phyloP scores from a whole-genome alignment of 2,329 filamentous ascomycete genomes.

The Fusarium citri region DNA sequence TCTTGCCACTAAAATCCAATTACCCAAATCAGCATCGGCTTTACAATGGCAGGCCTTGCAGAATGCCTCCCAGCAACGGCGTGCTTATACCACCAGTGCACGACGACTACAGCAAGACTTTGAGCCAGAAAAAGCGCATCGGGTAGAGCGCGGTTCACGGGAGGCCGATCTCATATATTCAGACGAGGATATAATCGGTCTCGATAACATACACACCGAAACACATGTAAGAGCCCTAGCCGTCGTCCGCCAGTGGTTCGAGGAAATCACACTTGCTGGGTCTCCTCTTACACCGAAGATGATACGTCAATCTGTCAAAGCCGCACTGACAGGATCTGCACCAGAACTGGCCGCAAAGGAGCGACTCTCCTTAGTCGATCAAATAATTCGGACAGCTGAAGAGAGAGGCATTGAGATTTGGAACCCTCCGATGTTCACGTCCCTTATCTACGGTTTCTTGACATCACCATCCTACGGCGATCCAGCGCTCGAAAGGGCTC shows the following conservation, averaged over 20 bases:
- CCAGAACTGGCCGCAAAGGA: conserved; percentile 41
- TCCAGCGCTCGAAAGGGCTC: conserved; percentile 53
- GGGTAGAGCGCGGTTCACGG: too few species aligned
- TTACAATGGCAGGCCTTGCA: conserved; percentile 52
- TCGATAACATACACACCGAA: not conserved
- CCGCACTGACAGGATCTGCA: conserved; percentile 50
- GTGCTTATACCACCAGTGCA: conserved; percentile 51
- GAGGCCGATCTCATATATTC: not conserved
- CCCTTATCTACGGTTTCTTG: conserved; percentile 57
- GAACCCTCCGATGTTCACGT: conserved; percentile 61
- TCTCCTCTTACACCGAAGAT: conserved; percentile 51
- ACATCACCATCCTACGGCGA: conserved; percentile 47
- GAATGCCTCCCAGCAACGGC: conserved; percentile 50
- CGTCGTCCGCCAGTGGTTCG: conserved; percentile 47
- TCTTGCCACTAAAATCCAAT: conserved; percentile 51
- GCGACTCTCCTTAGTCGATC: conserved; percentile 55
- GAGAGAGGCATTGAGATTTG: conserved; percentile 59
- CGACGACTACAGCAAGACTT: conserved; percentile 37
- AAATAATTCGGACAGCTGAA: conserved; percentile 58
- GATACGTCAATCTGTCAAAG: conserved; percentile 54
- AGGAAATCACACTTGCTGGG: conserved; percentile 55
- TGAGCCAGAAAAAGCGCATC: not conserved
- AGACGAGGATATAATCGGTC: not conserved
- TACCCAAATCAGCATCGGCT: conserved; percentile 47
- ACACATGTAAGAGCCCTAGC: conserved; percentile 24